Base-by-base conservation (phyloP, 2,329 filamentous ascomycete species). In the Aspergillus sergii region DNA sequence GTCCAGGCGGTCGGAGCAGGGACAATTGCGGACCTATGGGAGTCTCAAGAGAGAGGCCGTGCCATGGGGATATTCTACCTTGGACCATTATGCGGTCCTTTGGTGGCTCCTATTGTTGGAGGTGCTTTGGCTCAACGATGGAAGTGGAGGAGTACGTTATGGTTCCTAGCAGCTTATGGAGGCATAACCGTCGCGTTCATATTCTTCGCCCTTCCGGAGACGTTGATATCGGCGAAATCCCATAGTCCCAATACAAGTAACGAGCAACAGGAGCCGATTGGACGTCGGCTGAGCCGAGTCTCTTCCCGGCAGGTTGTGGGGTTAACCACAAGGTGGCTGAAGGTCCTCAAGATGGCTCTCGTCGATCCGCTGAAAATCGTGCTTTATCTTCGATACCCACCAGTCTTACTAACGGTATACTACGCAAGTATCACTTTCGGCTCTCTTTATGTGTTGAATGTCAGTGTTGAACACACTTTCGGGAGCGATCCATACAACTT, bases 1-100 rank as follows among this genome's bases (percentile, higher is more conserved):
- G 92, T 94, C 0, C 92, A 94, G 75, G 90, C 92, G 9, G 91
- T 95, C 9, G 92, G 92, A 5, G 91, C 91, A 2, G 92, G 92
- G 7, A 94, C 92, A 3, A 91, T 95, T 62, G 89, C 92, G 51
- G 92, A 95, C 73, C 83, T 94, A 14, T 96, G 91, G 89, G 89
- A 92, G 66, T 78, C 88, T 0, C 83, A 81, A 56, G 89, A 94
- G 74, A 83, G 92, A 57, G 92, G 92, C 3, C 82, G 81, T 19
- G 92, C 92, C n/a, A 95, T 95, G 91, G 87, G 90, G 2, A 83
- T 91, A 46, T 95, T 94, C 77, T 95, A 94, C 70, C 83, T 95
- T 0, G 92, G 92, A 0, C 92, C 92, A 0, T 78, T 95, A 10
- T 85, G 88, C 56, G 92, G 91, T 0, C 92, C 92, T 0, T 78